Base-by-base conservation (phyloP, 257 asterid species). In the Solanum acaule region DNA sequence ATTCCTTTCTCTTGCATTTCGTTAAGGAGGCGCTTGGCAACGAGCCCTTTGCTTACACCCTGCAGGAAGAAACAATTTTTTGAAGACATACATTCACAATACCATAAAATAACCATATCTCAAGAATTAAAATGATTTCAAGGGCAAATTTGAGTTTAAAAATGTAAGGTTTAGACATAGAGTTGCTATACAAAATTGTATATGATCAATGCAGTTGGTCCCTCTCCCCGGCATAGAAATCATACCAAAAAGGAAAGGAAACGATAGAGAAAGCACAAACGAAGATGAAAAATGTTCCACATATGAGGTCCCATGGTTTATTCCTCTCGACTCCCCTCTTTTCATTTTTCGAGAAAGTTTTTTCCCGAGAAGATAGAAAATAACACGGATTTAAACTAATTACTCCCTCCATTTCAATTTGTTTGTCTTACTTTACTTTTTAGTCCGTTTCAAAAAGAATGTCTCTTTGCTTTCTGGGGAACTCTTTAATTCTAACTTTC, bases 21-120 rank as follows among this genome's bases (percentile, higher is more conserved):
- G 4, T 94, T 87, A 38, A 96, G 96, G 14, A 96, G 90, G 49
- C 96, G 95, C 84, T 94, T 94, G 3, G 98, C 98, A 34, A 96
- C 98, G 5, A 96, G 94, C 77, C 98, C 98, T 89, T 96, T 96
- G 94, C 93, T 93, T 86, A 96, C 98, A 13, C 98, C 98, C 98
- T 95, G 93, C 73, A 85, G 14, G 81, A 67, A 15, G 65, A 38
- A 79, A 16, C 67, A 79, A 3, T 10, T 27, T 23, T 34, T 29
- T 72, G 37, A 31, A 70, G 75, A 87, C 67, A 33, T 15, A 4
- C 7, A 49, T 35, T 25, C 56, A 78, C 23, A n/a, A 67, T 33
- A 29, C 68, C 12, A 9, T 20, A 75, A 5, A 20, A 3, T 10
- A 22, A 76, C 33, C 52, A 11, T 6, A 10, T 75, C 56, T 35